A percentile compares a stretch with the other conserved stretches of the same genome.
phyloP scores from a whole-genome alignment of 257 asterid species.

The Solanum infundibuliforme region DNA sequence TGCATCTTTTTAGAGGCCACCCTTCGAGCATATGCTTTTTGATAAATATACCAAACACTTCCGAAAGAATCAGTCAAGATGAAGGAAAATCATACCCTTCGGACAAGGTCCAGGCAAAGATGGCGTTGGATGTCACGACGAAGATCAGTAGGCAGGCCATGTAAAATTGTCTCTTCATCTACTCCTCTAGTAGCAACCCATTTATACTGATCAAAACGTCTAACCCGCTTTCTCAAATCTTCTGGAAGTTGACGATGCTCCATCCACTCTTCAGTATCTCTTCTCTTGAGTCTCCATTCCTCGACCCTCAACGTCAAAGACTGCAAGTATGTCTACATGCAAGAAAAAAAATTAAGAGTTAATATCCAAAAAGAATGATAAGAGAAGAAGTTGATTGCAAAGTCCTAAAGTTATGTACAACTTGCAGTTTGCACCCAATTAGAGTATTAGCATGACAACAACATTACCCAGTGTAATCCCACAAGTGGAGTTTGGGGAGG shows the following conservation, averaged over 20 bases:
- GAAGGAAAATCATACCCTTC: conserved; percentile 49
- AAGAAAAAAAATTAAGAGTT: background rate
- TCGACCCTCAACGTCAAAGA: conserved; percentile 75
- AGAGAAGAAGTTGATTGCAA: background rate
- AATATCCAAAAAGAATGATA: background rate
- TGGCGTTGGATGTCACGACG: conserved; percentile 91
- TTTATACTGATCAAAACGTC: conserved; percentile 84
- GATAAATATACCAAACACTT: background rate
- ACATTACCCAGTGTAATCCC: background rate
- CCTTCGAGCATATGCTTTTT: background rate
- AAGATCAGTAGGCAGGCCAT: conserved; percentile 71
- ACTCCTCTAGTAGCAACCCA: conserved; percentile 99
- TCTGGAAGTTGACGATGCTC: conserved; percentile 94
- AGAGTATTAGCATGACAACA: background rate
- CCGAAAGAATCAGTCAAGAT: background rate
- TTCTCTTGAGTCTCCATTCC: conserved; percentile 86
- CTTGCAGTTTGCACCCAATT: background rate
- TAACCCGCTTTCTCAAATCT: conserved; percentile 63
- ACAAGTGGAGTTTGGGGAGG: background rate
- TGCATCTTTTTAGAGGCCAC: background rate
- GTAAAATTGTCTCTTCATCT: conserved; percentile 74
- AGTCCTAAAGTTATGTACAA: background rate
- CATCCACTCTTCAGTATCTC: conserved; percentile 99
- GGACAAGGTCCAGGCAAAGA: conserved; percentile 92
- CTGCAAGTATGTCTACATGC: conserved; percentile 73